Percentiles rank a stretch among this genome's conserved stretches.
Conservation (phyloP, 208 protist species). For the Polymyxa betae region DNA sequence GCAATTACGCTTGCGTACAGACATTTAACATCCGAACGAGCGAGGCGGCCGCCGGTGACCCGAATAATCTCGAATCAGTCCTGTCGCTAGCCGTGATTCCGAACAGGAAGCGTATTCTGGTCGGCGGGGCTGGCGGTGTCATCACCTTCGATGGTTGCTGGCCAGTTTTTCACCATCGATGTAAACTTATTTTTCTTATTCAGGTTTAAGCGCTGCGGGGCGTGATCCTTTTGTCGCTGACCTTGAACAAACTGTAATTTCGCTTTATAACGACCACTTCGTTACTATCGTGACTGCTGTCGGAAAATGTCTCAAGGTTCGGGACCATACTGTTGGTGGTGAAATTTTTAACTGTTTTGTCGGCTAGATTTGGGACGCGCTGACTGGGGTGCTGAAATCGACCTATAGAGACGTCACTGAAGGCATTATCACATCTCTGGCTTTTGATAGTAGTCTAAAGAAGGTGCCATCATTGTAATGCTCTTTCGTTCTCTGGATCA, state of each 20-base stretch:
- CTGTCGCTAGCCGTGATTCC: not conserved
- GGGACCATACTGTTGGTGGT: not conserved
- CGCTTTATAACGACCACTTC: constrained; percentile 48
- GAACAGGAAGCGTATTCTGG: not conserved
- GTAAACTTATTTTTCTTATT: not conserved
- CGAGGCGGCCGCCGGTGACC: no score
- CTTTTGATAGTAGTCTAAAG: constrained; percentile 29
- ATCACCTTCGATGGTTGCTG: not conserved
- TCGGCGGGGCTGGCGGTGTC: constrained; percentile 11
- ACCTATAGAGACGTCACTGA: constrained; percentile 12
- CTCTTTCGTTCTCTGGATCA: not conserved
- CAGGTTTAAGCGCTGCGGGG: constrained; percentile 2
- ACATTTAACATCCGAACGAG: not conserved
- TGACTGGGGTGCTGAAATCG: not conserved
- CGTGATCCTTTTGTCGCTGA: constrained; percentile 8
- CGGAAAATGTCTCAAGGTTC: not conserved
- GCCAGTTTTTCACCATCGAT: not conserved
- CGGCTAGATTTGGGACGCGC: not conserved
- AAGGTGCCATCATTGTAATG: not conserved
- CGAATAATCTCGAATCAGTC: not conserved
- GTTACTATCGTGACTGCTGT: not conserved
- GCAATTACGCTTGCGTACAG: constrained; percentile 50
- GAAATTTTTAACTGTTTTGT: not conserved
- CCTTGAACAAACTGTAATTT: not conserved
- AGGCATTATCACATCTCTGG: not conserved